Conservation (phyloP, 2,329 filamentous ascomycete genomes). For the Botrytis paeoniae region DNA sequence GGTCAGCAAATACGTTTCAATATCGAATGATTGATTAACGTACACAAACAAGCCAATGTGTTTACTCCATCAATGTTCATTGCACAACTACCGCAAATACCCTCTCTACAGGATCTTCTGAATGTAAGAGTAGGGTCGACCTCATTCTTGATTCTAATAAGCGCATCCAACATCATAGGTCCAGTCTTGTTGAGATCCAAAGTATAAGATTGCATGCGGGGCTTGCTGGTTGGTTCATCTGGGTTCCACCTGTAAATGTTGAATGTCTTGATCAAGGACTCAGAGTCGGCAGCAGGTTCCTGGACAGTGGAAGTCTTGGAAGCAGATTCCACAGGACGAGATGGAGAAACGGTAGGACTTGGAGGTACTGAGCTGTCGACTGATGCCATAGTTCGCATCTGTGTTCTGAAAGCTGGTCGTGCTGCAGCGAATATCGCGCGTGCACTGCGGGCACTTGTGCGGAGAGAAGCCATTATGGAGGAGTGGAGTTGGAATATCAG, state of each 20-base stretch:
- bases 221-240: slow-evolving; percentile 87
- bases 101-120: slow-evolving; percentile 92
- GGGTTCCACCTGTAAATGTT: slow-evolving; percentile 99
- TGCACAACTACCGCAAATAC: slow-evolving; percentile 96
- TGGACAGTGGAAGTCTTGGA: slow-evolving; percentile 38
- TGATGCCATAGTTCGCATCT: slow-evolving; percentile 23
- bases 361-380: not conserved
- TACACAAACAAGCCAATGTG: slow-evolving; percentile 96
- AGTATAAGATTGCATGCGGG: slow-evolving; percentile 90
- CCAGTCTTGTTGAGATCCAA: slow-evolving; percentile 98
- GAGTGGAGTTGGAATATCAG: slow-evolving; percentile 2
- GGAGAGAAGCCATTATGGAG: slow-evolving; percentile 23
- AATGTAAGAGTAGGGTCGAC: slow-evolving; percentile 95
- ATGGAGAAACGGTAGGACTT: slow-evolving; percentile 20
- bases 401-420: slow-evolving; percentile 21
- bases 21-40: slow-evolving; percentile 40
- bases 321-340: slow-evolving; percentile 26
- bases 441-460: slow-evolving; percentile 21
- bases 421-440: slow-evolving; percentile 22
- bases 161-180: slow-evolving; percentile 94
- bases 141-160: slow-evolving; percentile 99
- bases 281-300: slow-evolving; percentile 51
- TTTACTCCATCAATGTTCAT: slow-evolving; percentile 99
- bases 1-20: slow-evolving; percentile 33
- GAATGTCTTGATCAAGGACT: slow-evolving; percentile 84